Evolutionary conservation across 2,329 filamentous ascomycete genomes (phyloP), one percentile per base, ranked within the genome.

Genomic region (Penicillium decumbens): DNA sequence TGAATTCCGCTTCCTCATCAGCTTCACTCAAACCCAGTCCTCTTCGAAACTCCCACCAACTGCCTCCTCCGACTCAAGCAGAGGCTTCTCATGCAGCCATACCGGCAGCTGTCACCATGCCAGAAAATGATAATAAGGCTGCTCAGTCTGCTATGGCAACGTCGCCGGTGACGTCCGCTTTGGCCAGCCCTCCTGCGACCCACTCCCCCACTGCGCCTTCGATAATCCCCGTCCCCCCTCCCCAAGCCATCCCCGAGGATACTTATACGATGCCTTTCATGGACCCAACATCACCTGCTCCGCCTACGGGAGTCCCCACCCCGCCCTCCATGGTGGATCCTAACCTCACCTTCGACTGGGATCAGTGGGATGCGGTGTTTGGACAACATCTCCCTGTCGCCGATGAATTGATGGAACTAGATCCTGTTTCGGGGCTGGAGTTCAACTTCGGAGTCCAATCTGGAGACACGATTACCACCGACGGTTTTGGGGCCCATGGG

Each of bases 351-450:
- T 76, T 76, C 55, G 73, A 76, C 58, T 76, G 74, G 74, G 74
- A 75, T 45, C 67, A 74, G 55, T 76, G 74, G 74, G 74, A 76
- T 45, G 70, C 73, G 6, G 72, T 76, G 2, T 76, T 76, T 44
- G 73, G 73, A 1, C 72, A 75, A 46, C 72, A 75, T 50, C 59
- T 74, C 10, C 70, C 70, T 12, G 69, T 74, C 15, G 66, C 71
- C 0, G 72, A 73, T 50, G 72, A 73, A 30, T 50, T 72, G 10
- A 72, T 73, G 68, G 72, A 73, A 47, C 51, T 73, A 12, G 72
- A 74, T 44, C 65, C 69, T 3, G 65, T 70, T 7, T 53, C 64
- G 1, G 66, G 66, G 2, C 55, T 70, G 32, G 68, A 69, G 24
- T 65, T 69, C 6, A 63, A 68, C 51, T 41, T 66, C 18, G 59